Evolutionary conservation across 441 rosid species (phyloP).

Genomic region (Brassica hybrid): DNA sequence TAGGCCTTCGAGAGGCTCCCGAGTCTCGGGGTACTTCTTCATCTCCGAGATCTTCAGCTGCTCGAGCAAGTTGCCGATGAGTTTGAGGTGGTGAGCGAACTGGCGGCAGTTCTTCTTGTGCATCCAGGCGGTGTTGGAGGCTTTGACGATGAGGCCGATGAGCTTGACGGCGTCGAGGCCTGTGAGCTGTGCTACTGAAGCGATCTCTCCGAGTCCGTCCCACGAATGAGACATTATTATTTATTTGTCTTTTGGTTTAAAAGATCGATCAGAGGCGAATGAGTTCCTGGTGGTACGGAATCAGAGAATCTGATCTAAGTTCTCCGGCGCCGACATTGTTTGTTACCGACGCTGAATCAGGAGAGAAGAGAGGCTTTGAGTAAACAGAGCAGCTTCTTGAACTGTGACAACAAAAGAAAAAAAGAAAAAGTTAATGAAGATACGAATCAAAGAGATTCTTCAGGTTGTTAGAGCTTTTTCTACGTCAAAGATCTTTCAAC

Average conservation of each 20-base stretch:
- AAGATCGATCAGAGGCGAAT: neutral
- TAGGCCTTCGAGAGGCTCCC: constrained; percentile 96
- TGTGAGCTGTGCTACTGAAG: constrained; percentile 75
- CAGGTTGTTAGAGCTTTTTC: too few relatives aligned
- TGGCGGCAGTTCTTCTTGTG: constrained; percentile 96
- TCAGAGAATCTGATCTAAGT: too few relatives aligned
- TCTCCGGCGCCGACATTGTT: too few relatives aligned
- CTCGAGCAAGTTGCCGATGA: constrained; percentile 87
- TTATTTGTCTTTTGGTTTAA: neutral
- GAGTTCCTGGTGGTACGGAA: constrained; percentile 8
- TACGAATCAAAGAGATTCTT: too few relatives aligned
- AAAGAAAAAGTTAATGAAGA: too few relatives aligned
- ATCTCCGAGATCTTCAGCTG: constrained; percentile 91
- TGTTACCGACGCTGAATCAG: too few relatives aligned
- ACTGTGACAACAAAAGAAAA: neutral
- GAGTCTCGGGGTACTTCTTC: constrained; percentile 89
- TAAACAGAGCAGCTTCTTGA: too few relatives aligned
- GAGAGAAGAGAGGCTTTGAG: too few relatives aligned
- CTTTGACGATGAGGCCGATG: constrained; percentile 81
- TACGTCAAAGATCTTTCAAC: too few relatives aligned
- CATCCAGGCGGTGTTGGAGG: constrained; percentile 89
- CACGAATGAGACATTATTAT: constrained; percentile 52
- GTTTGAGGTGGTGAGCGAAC: constrained; percentile 89
- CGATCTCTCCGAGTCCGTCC: constrained; percentile 90
- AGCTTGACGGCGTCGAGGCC: constrained; percentile 87